Base-by-base conservation (phyloP, 1,284 basidiomycete species). In the Heterobasidion irregulare region DNA sequence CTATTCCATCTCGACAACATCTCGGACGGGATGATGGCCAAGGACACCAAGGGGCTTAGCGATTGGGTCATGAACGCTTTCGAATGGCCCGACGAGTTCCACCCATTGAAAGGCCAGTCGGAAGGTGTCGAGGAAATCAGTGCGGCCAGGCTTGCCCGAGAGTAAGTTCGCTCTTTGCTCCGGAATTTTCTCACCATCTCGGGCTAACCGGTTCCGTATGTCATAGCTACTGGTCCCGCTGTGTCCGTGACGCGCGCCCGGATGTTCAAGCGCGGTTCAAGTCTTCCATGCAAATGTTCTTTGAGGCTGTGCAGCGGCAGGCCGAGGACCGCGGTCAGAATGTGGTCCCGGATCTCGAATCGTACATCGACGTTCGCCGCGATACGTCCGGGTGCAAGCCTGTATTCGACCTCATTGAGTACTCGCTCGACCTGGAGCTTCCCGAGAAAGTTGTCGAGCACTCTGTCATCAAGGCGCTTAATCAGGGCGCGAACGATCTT, bases 351-450 rank as follows among this genome's bases (percentile, higher is more conserved):
- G 70, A 72, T 56, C 63, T 75, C 34, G 70, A 73, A 53, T 65
- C 68, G n/a, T 74, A 73, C 58, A 70, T 74, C 47, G 55, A 59
- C 18, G 60, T 64, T 8, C 66, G 72, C 26, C 62, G 71, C 7
- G 63, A 70, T 26, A 70, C 65, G 50, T 66, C 63, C 52, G 72
- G 70, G 6, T 72, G 70, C 62, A 69, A 70, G 58, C 70, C 71
- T 8, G 66, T 65, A 52, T 75, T 73, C 59, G 71, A 70, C 53
- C 63, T 75, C 41, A 68, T 74, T 36, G 71, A 74, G 57, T 75
- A 74, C 59, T 67, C 71, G 9, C 65, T 69, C 56, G 69, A 65
- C 48, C 63, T 75, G 48, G 69, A 73, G 53, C 63, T 75, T 16
- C 72, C 73, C 13, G 71, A 72, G 19, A 63, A 64, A 43, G 71